phyloP scores from a whole-genome alignment of 371 early-diverging fungal genomes.

The Smittium culicis region DNA sequence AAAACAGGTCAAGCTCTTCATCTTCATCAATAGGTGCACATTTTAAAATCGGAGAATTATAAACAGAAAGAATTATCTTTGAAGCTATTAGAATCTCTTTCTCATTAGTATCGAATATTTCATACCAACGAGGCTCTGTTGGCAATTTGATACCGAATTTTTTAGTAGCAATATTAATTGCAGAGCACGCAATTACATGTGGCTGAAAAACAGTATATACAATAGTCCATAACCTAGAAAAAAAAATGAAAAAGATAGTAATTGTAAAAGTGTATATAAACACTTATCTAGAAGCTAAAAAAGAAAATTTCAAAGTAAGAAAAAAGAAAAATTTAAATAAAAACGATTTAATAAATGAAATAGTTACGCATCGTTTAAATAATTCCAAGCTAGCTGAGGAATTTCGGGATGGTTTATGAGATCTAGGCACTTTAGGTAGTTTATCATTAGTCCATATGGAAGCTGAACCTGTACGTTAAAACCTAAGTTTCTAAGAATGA shows the following conservation, averaged over 20 bases:
- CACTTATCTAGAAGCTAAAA: too few relatives aligned
- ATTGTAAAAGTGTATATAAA: too few relatives aligned
- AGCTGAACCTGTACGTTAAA: slow-evolving; percentile 92
- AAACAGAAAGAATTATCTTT: slow-evolving; percentile 42
- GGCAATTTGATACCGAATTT: slow-evolving; percentile 52
- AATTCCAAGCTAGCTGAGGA: slow-evolving; percentile 76
- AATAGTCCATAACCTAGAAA: slow-evolving; percentile 53
- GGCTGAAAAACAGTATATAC: slow-evolving; percentile 76
- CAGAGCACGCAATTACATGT: slow-evolving; percentile 74
- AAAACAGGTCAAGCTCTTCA: slow-evolving; percentile 29
- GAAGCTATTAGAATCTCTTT: slow-evolving; percentile 53
- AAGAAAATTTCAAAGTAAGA: too few relatives aligned
- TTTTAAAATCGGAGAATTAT: slow-evolving; percentile 33
- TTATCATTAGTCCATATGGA: slow-evolving; percentile 85
- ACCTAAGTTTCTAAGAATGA: slow-evolving; percentile 67
- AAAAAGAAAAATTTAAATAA: too few relatives aligned
- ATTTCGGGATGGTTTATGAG: slow-evolving; percentile 55
- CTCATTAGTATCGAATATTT: slow-evolving; percentile 61
- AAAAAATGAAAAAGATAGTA: slow-evolving; percentile 1
- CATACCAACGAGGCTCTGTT: slow-evolving; percentile 64
- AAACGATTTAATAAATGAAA: too few relatives aligned
- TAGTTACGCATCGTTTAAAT: slow-evolving; percentile 73
- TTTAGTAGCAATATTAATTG: slow-evolving; percentile 69
- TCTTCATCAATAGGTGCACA: slow-evolving; percentile 38
- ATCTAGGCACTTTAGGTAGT: slow-evolving; percentile 71